Evolutionary conservation across 768 basidiomycete species (phyloP).

Genomic region (Stropharia rugosoannulata): DNA sequence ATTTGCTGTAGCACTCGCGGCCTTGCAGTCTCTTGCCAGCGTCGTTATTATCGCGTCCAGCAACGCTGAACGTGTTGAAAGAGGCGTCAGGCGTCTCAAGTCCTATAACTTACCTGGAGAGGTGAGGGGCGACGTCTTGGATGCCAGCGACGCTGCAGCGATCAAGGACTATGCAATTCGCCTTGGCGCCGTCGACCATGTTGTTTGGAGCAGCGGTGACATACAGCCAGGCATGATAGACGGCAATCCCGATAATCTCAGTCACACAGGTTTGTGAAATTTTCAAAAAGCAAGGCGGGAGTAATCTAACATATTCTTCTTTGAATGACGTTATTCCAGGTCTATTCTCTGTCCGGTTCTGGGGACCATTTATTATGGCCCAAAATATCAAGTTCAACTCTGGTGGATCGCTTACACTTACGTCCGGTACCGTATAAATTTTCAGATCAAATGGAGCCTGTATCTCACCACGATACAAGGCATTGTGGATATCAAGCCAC

Average conservation of each 20-base stretch:
- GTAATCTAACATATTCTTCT: too few relatives aligned
- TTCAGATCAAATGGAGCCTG: too few relatives aligned
- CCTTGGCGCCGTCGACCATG: conserved; percentile 1
- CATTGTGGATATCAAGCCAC: not conserved
- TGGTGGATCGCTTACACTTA: not conserved
- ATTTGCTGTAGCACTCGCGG: conserved; percentile 1
- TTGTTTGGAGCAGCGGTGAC: conserved; percentile 1
- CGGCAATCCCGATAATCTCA: not conserved
- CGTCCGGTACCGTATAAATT: not conserved
- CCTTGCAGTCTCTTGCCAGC: conserved; percentile 3
- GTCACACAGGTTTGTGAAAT: not conserved
- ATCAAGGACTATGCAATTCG: not conserved
- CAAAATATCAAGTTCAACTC: not conserved
- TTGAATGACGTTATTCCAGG: not conserved
- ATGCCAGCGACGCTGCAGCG: not conserved
- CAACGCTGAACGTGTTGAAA: not conserved
- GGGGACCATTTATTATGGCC: conserved; percentile 2
- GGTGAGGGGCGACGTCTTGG: conserved; percentile 1
- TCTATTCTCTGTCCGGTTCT: conserved; percentile 1
- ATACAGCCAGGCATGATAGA: not conserved
- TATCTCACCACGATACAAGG: too few relatives aligned
- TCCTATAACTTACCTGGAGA: conserved; percentile 1
- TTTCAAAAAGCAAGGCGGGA: not conserved
- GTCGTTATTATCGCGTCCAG: conserved; percentile 4
- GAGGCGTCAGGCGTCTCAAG: not conserved